Evolutionary conservation across 257 asterid species (phyloP).

Genomic region (Fraxinus quadrangulata): DNA sequence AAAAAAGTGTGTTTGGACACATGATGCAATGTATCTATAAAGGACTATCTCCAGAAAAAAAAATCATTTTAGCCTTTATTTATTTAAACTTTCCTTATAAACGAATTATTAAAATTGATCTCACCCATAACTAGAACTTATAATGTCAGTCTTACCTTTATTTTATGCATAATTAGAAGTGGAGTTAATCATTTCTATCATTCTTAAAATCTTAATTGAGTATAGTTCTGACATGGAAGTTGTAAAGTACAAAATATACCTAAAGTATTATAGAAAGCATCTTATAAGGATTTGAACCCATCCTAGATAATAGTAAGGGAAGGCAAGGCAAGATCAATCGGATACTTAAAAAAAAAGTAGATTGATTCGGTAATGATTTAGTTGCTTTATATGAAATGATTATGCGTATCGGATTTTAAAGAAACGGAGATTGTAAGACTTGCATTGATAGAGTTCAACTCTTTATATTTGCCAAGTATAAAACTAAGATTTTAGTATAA

Average conservation of each 20-base stretch:
- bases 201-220: neutral
- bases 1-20: no score
- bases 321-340: no score
- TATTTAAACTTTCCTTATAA: neutral
- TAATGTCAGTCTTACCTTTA: slow-evolving; percentile 12
- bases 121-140: slow-evolving; percentile 27
- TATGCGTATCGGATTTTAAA: neutral
- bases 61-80: neutral
- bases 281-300: no score
- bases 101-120: slow-evolving; percentile 16
- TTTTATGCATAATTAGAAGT: neutral
- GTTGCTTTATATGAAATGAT: neutral
- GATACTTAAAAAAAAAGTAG: no score
- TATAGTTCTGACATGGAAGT: neutral
- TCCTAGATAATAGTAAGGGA: no score
- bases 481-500: neutral
- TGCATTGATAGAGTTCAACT: neutral
- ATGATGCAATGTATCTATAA: slow-evolving; percentile 39
- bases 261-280: no score
- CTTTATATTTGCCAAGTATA: neutral
- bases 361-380: no score
- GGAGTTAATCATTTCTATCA: neutral
- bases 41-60: neutral
- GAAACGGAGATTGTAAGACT: neutral
- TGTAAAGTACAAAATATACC: neutral